Evolutionary conservation across 2,329 filamentous ascomycete species (phyloP).

Genomic region (Ceratocystis colombiana): DNA sequence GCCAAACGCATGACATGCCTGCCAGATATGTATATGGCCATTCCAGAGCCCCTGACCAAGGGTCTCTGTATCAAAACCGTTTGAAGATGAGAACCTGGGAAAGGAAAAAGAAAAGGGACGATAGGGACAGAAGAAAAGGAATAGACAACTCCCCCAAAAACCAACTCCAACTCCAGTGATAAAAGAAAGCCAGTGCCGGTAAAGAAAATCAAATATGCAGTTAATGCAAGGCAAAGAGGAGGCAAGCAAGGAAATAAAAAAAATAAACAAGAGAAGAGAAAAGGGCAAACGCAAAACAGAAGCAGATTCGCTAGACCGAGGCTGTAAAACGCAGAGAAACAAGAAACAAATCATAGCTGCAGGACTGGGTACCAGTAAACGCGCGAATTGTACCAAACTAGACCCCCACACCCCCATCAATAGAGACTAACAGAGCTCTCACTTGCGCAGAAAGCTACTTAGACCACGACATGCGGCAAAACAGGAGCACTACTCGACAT

Average conservation of each 20-base stretch:
- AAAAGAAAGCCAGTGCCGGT: constrained; percentile 21
- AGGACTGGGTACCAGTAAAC: background rate
- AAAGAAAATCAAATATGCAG: constrained; percentile 27
- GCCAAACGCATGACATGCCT: background rate
- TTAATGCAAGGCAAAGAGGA: constrained; percentile 13
- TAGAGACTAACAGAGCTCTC: background rate
- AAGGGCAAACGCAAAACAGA: constrained; percentile 25
- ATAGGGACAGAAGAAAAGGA: constrained; percentile 20
- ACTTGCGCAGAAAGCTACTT: background rate
- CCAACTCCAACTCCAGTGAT: constrained; percentile 27
- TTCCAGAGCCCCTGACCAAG: background rate
- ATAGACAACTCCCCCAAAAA: constrained; percentile 13
- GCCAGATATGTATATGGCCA: background rate
- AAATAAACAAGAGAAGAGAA: constrained; percentile 20
- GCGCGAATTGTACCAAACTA: background rate
- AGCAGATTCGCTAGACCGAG: constrained; percentile 20
- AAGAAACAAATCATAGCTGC: constrained; percentile 21
- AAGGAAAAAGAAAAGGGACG: constrained; percentile 9
- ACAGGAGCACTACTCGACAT: constrained; percentile 20
- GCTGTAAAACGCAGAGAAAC: constrained; percentile 16
- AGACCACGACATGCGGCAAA: constrained; percentile 23
- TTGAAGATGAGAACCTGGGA: background rate
- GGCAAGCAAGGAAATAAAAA: constrained; percentile 14
- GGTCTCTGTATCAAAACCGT: background rate
- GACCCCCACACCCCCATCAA: too few species aligned